phyloP scores from a whole-genome alignment of 2,329 filamentous ascomycete species.

The Colletotrichum tamarilloi region DNA sequence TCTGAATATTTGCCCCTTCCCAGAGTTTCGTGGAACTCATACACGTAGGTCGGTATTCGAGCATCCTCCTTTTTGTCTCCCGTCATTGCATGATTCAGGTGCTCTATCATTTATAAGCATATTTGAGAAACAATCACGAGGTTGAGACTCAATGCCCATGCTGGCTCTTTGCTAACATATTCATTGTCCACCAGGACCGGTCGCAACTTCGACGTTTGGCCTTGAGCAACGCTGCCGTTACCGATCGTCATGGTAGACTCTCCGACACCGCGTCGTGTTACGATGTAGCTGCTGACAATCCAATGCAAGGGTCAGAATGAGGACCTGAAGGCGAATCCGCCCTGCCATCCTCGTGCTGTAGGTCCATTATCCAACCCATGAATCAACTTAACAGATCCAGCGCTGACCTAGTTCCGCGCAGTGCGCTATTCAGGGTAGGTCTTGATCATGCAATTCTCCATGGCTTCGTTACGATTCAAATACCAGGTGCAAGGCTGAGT shows the following conservation, averaged over 20 bases:
- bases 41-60: background rate
- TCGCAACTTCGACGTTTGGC: background rate
- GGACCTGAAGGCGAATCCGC: conserved; percentile 78
- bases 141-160: background rate
- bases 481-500: background rate
- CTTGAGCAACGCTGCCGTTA: background rate
- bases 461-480: background rate
- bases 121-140: background rate
- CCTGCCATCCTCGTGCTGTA: conserved; percentile 88
- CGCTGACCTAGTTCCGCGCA: conserved; percentile 47
- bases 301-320: conserved; percentile 61
- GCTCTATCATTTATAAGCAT: background rate
- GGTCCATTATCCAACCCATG: conserved; percentile 42
- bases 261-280: background rate
- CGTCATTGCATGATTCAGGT: background rate
- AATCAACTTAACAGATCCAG: conserved; percentile 1
- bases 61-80: background rate
- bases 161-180: background rate
- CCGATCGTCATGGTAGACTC: conserved; percentile 2
- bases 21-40: background rate
- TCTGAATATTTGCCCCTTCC: background rate
- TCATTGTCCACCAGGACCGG: background rate
- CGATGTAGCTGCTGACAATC: background rate
- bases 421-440: conserved; percentile 90
- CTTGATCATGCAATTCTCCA: background rate